These are phyloP conservation scores for Neophaeococcomyces mojaviensis DNA, from an alignment of 2,329 filamentous ascomycete genomes.

Conservation along the genomic window DNA sequence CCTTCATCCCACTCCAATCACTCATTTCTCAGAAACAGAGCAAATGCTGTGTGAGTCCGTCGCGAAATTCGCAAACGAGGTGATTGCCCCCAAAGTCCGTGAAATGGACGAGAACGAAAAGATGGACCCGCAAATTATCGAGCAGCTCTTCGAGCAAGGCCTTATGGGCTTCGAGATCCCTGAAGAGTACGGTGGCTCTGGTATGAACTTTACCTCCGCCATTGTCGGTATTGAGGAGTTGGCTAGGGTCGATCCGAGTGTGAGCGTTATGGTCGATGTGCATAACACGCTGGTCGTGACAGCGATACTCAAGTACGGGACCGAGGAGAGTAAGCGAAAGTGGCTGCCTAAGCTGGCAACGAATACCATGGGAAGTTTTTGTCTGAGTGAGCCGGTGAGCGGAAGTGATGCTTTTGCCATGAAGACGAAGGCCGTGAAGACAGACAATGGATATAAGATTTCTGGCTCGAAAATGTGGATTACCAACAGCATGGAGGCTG, in stretches of 20 bases:
- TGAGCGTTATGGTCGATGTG: slow-evolving; percentile 91
- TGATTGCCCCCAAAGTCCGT: slow-evolving; percentile 81
- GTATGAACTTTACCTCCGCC: slow-evolving; percentile 97
- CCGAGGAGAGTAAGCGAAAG: slow-evolving; percentile 67
- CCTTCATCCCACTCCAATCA: slow-evolving; percentile 84
- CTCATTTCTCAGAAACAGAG: slow-evolving; percentile 85
- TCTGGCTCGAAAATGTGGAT: slow-evolving; percentile 99
- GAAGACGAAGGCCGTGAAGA: slow-evolving; percentile 81
- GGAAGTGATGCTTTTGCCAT: slow-evolving; percentile 95
- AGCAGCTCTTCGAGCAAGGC: slow-evolving; percentile 93
- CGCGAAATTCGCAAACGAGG: slow-evolving; percentile 80
- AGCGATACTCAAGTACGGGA: slow-evolving; percentile 77
- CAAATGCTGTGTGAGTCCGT: slow-evolving; percentile 82
- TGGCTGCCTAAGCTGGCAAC: slow-evolving; percentile 88
- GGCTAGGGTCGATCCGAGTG: slow-evolving; percentile 85
- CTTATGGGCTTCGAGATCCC: slow-evolving; percentile 97
- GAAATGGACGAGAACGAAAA: slow-evolving; percentile 96
- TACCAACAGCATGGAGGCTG: slow-evolving; percentile 90
- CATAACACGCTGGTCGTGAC: slow-evolving; percentile 98
- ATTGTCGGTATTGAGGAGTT: slow-evolving; percentile 97
- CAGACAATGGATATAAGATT: slow-evolving; percentile 70
- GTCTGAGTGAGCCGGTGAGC: slow-evolving; percentile 82
- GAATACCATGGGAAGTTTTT: slow-evolving; percentile 82
- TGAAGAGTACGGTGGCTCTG: slow-evolving; percentile 90
- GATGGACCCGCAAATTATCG: slow-evolving; percentile 83